Conservation (phyloP, 192 early-diverging fungal genomes). For the Bifiguratus adelaidae region DNA sequence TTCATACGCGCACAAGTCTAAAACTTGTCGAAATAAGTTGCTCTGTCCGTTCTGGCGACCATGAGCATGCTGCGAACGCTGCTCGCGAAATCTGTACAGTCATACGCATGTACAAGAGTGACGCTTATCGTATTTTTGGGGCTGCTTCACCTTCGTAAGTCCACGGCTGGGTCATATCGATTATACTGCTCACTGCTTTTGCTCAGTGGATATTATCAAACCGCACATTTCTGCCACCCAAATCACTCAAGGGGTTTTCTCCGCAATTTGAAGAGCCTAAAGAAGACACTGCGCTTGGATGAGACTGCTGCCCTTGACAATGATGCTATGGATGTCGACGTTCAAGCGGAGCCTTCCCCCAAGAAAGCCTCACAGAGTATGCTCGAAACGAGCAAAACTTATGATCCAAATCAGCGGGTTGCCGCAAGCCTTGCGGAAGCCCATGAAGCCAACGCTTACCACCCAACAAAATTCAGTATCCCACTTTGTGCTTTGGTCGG, state of each 20-base stretch:
- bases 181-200: not conserved
- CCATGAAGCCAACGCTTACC: too few relatives aligned
- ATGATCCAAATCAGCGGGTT: too few relatives aligned
- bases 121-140: conserved; percentile 37
- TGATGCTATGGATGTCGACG: too few relatives aligned
- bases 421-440: too few relatives aligned
- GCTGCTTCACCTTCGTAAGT: conserved; percentile 29
- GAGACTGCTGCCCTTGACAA: too few relatives aligned
- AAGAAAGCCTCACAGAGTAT: too few relatives aligned
- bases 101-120: conserved; percentile 16
- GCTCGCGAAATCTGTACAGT: conserved; percentile 25
- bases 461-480: too few relatives aligned
- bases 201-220: not conserved
- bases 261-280: too few relatives aligned
- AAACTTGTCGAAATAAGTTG: conserved; percentile 53
- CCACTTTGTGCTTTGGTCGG: too few relatives aligned
- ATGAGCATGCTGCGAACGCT: conserved; percentile 18
- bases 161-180: not conserved
- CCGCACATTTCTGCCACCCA: not conserved
- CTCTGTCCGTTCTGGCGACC: conserved; percentile 4
- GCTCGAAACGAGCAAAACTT: too few relatives aligned
- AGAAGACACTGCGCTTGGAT: too few relatives aligned
- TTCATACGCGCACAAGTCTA: conserved; percentile 9
- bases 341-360: too few relatives aligned
- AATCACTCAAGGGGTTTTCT: not conserved